These are phyloP conservation scores for Zymoseptoria ardabiliae DNA, from an alignment of 2,329 filamentous ascomycete species.

Conservation along the genomic window DNA sequence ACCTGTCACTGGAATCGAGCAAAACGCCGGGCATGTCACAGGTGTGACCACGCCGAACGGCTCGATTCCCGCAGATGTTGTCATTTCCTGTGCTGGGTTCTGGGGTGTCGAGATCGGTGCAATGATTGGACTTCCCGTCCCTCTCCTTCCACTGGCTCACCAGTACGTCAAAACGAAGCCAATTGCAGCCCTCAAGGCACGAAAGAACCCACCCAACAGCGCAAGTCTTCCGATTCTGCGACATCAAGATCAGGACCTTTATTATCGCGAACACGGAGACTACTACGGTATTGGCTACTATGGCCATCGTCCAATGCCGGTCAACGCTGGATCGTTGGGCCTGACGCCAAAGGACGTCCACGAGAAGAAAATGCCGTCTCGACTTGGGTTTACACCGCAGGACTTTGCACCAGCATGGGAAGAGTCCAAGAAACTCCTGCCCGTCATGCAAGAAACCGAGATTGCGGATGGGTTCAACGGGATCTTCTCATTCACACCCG, in stretches of 20 bases:
- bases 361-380: slow-evolving; percentile 57
- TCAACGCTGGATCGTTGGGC: slow-evolving; percentile 49
- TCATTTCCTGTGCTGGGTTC: slow-evolving; percentile 58
- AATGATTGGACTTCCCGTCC: slow-evolving; percentile 52
- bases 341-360: slow-evolving; percentile 47
- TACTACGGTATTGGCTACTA: slow-evolving; percentile 58
- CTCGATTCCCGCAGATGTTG: slow-evolving; percentile 50
- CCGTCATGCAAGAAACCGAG: slow-evolving; percentile 43
- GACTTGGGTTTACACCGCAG: slow-evolving; percentile 51
- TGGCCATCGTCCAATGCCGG: slow-evolving; percentile 55
- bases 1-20: slow-evolving; percentile 51
- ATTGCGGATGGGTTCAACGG: slow-evolving; percentile 58
- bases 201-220: slow-evolving; percentile 41
- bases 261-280: slow-evolving; percentile 59
- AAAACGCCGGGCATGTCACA: slow-evolving; percentile 44
- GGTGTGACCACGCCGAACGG: slow-evolving; percentile 47
- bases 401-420: slow-evolving; percentile 57
- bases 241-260: slow-evolving; percentile 57
- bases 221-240: slow-evolving; percentile 53
- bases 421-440: slow-evolving; percentile 48
- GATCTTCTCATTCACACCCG: slow-evolving; percentile 59
- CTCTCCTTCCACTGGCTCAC: slow-evolving; percentile 54
- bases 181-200: slow-evolving; percentile 39
- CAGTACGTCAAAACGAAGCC: slow-evolving; percentile 57
- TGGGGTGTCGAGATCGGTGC: slow-evolving; percentile 60